These are phyloP conservation scores for Fusarium nurragi DNA, from an alignment of 2,329 filamentous ascomycete genomes.

Conservation along the genomic window DNA sequence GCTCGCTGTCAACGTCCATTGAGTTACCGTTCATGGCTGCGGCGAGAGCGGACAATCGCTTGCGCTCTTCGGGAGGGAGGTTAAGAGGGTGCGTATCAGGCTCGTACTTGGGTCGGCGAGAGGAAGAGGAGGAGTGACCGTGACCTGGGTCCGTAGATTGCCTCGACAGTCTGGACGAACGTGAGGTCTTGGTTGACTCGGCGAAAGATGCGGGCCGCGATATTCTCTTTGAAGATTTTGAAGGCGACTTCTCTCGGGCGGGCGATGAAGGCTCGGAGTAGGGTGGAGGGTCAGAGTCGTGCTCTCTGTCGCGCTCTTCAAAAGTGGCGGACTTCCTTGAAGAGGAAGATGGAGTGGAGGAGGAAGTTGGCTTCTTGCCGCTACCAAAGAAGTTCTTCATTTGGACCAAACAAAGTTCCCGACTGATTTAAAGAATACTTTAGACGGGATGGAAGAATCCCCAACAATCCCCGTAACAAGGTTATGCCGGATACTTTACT, in stretches of 20 bases:
- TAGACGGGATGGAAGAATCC: slow-evolving; percentile 37
- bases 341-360: slow-evolving; percentile 34
- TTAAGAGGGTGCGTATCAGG: slow-evolving; percentile 87
- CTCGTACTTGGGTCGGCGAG: slow-evolving; percentile 66
- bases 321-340: slow-evolving; percentile 54
- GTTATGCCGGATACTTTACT: slow-evolving; percentile 53
- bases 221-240: slow-evolving; percentile 47
- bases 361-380: slow-evolving; percentile 52
- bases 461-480: slow-evolving; percentile 51
- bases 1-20: slow-evolving; percentile 81
- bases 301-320: slow-evolving; percentile 48
- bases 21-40: slow-evolving; percentile 67
- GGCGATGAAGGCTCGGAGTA: slow-evolving; percentile 51
- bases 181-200: slow-evolving; percentile 49
- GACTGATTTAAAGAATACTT: slow-evolving; percentile 20
- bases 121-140: slow-evolving; percentile 55
- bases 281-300: slow-evolving; percentile 47
- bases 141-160: slow-evolving; percentile 59
- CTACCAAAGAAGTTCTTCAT: slow-evolving; percentile 63
- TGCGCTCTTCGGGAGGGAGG: slow-evolving; percentile 86
- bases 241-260: slow-evolving; percentile 51
- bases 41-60: slow-evolving; percentile 75
- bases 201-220: slow-evolving; percentile 48
- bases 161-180: slow-evolving; percentile 58
- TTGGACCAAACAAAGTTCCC: slow-evolving; percentile 46